These are phyloP conservation scores for Boletus rubropictus DNA, from an alignment of 768 basidiomycete genomes.

Conservation along the genomic window DNA sequence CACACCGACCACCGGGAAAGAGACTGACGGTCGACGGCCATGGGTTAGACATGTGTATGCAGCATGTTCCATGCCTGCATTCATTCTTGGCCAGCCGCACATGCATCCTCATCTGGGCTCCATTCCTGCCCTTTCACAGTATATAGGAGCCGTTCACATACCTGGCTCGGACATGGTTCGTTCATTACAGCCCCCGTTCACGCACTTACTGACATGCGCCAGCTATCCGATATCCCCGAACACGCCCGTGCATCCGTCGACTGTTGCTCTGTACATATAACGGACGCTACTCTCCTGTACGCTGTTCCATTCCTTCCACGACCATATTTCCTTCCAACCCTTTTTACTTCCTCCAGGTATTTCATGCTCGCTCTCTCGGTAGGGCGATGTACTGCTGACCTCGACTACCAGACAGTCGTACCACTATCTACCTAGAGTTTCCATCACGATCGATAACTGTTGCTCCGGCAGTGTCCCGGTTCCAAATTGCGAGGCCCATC, in stretches of 20 bases:
- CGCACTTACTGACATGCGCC: constrained; percentile 8
- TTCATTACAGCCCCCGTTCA: constrained; percentile 6
- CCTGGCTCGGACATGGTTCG: constrained; percentile 3
- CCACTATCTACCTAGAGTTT: background rate
- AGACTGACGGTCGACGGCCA: background rate
- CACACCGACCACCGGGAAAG: background rate
- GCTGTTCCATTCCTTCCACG: constrained; percentile 11
- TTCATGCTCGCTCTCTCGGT: background rate
- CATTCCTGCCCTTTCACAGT: constrained; percentile 15
- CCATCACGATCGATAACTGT: constrained; percentile 6
- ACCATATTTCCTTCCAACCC: constrained; percentile 4
- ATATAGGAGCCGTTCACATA: constrained; percentile 14
- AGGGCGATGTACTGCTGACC: constrained; percentile 3
- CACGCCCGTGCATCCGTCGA: constrained; percentile 8
- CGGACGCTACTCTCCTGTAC: constrained; percentile 5
- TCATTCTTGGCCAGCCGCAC: constrained; percentile 15
- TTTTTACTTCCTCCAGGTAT: background rate
- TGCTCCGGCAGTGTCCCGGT: background rate
- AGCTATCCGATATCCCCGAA: constrained; percentile 10
- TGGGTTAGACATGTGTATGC: constrained; percentile 4
- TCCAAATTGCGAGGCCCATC: constrained; percentile 8
- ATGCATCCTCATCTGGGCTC: constrained; percentile 9
- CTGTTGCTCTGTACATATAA: constrained; percentile 21
- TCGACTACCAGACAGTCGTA: background rate
- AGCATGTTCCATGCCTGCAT: constrained; percentile 10